A percentile compares a stretch with the other conserved stretches of the same genome.
phyloP scores from a whole-genome alignment of 2,329 filamentous ascomycete species.

The Colletotrichum abscissum region DNA sequence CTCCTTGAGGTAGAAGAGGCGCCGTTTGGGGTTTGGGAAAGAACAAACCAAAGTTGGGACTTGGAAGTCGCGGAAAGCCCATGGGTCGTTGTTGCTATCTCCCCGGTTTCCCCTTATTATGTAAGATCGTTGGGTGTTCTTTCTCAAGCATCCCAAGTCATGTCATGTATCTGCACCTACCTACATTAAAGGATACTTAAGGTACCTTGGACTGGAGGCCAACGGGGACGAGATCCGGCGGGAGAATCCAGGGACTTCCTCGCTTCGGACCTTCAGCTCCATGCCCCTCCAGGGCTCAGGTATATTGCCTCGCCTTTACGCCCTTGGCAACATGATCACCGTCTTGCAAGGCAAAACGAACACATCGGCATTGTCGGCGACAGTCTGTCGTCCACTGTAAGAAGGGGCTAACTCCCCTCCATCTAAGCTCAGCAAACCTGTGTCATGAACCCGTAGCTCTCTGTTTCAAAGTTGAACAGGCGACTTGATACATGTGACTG shows the following conservation, averaged over 20 bases:
- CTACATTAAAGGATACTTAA: no score
- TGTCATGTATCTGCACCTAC: neutral
- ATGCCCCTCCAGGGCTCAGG: neutral
- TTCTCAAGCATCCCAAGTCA: neutral
- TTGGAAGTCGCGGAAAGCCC: neutral
- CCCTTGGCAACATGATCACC: conserved; percentile 15
- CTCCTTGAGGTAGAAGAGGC: neutral
- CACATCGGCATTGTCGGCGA: no score
- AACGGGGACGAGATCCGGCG: neutral
- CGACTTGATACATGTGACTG: neutral
- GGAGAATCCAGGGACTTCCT: neutral
- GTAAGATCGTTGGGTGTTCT: neutral
- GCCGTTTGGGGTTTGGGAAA: neutral
- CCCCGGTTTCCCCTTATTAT: neutral
- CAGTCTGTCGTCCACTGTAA: neutral
- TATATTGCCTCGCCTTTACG: conserved; percentile 20
- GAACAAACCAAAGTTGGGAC: neutral
- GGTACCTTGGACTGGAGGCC: neutral
- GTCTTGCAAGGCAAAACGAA: conserved; percentile 10
- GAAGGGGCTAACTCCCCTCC: neutral
- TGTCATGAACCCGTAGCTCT: neutral
- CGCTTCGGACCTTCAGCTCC: neutral
- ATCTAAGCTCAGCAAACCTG: neutral
- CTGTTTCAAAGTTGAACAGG: neutral
- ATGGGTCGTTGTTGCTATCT: neutral